Evolutionary conservation across 2,329 filamentous ascomycete genomes (phyloP).

Genomic region (Furcasterigmium sp.): DNA sequence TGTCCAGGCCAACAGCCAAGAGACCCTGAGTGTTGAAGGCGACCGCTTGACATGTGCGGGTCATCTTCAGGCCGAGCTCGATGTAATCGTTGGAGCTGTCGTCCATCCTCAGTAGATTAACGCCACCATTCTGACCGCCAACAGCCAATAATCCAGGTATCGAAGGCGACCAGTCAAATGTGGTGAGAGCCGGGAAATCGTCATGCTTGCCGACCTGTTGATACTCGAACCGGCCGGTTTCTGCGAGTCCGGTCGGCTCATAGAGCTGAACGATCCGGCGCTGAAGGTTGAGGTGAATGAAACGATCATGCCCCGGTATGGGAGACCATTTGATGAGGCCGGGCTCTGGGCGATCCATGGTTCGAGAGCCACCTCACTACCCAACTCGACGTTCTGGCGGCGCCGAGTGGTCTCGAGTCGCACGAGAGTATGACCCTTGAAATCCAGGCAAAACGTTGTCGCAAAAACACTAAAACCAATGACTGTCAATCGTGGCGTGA

Average conservation of each 20-base stretch:
- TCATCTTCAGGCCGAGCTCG: conserved; percentile 67
- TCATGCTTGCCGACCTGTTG: conserved; percentile 53
- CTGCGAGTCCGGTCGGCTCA: conserved; percentile 55
- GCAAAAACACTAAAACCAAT: too few species aligned
- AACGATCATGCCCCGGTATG: conserved; percentile 51
- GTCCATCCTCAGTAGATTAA: conserved; percentile 69
- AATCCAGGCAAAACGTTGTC: too few species aligned
- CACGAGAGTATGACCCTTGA: too few species aligned
- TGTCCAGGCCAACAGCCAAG: conserved; percentile 73
- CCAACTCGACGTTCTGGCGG: too few species aligned
- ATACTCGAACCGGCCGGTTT: conserved; percentile 52
- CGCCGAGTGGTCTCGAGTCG: too few species aligned
- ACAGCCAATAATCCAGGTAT: conserved; percentile 66
- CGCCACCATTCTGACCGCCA: conserved; percentile 69
- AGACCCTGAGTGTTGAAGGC: conserved; percentile 69
- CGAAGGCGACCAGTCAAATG: conserved; percentile 62
- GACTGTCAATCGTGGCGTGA: too few species aligned
- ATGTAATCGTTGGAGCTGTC: conserved; percentile 60
- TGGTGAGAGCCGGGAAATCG: conserved; percentile 58
- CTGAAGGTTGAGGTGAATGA: conserved; percentile 61
- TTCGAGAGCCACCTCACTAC: too few species aligned
- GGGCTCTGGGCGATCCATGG: conserved; percentile 55
- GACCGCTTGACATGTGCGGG: conserved; percentile 74
- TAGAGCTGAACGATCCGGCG: conserved; percentile 59
- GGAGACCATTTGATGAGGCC: conserved; percentile 65